Base-by-base conservation (phyloP, 805 yeast species). In the Ogataea kodamae region DNA sequence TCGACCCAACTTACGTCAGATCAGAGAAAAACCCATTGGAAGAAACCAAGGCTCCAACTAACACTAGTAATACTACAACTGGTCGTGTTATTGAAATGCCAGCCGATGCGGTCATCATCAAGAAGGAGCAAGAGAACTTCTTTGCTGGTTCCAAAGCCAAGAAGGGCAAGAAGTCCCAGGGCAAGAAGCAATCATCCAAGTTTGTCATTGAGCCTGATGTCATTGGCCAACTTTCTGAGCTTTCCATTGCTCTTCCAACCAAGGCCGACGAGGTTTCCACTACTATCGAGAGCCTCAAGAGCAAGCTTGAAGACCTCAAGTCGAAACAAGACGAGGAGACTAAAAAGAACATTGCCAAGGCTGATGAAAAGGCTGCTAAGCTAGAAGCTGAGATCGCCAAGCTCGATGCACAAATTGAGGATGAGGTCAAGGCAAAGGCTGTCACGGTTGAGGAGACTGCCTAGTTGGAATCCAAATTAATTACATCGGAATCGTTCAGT, bases 251-350 rank as follows among this genome's bases (percentile, higher is more conserved):
- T 28, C 74, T 89, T 43, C 98, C 98, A 57, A 69, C 81, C 40
- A 72, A 78, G 49, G 65, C 74, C 44, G 92, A 79, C 11, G 90
- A 84, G 35, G 78, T 81, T 46, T 69, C 81, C 19, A 62, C 63
- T 27, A 76, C 90, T 43, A 61, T 84, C 52, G 76, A 68, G 33
- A 67, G 76, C 46, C 76, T 90, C 62, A 76, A 78, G 68, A 73
- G 69, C 49, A 88, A 92, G 61, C 74, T 85, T 54, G 68, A 65
- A 37, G 77, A 77, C 44, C 83, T 75, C 65, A 66, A 72, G 60
- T 68, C 70, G 30, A 78, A 78, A 63, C 95, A 87, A 67, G 89
- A 80, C 40, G 84, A 78, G 37, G 84, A 79, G 54, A 86, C 97
- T 40, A 73, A 78, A 57, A 74, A 75, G 60, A 81, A 83, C 59